phyloP scores from a whole-genome alignment of 208 protist genomes.

The Leishmania turanica region DNA sequence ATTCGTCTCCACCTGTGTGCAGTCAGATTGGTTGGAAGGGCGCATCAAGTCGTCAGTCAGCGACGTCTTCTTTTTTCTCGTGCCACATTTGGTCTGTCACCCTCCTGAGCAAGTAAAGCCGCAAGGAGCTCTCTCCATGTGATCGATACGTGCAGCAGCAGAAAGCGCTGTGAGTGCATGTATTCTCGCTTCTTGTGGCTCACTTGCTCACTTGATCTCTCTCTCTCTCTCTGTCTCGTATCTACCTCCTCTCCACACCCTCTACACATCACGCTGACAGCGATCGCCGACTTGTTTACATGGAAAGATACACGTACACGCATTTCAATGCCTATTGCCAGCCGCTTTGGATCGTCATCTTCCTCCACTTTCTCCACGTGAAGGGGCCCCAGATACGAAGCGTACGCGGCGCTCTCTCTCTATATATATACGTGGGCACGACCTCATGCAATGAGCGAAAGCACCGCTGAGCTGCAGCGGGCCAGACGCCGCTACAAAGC shows the following conservation, averaged over 20 bases:
- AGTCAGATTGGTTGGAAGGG: neutral
- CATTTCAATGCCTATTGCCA: neutral
- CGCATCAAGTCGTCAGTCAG: neutral
- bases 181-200: too few relatives aligned
- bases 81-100: neutral
- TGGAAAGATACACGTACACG: neutral
- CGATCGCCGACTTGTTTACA: neutral
- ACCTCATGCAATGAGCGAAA: neutral
- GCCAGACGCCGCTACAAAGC: constrained; percentile 65
- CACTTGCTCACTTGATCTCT: neutral
- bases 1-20: neutral
- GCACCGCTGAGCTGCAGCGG: constrained; percentile 20
- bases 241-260: neutral
- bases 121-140: neutral
- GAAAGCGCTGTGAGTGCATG: too few relatives aligned
- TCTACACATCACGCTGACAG: neutral
- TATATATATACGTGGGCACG: neutral
- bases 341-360: constrained; percentile 15
- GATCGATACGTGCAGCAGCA: neutral
- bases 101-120: neutral
- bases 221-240: neutral
- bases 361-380: neutral
- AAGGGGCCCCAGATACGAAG: neutral
- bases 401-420: too few relatives aligned
- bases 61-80: neutral